Evolutionary conservation across 2,329 filamentous ascomycete genomes (phyloP).

Genomic region (Geoglossum cookeanum): DNA sequence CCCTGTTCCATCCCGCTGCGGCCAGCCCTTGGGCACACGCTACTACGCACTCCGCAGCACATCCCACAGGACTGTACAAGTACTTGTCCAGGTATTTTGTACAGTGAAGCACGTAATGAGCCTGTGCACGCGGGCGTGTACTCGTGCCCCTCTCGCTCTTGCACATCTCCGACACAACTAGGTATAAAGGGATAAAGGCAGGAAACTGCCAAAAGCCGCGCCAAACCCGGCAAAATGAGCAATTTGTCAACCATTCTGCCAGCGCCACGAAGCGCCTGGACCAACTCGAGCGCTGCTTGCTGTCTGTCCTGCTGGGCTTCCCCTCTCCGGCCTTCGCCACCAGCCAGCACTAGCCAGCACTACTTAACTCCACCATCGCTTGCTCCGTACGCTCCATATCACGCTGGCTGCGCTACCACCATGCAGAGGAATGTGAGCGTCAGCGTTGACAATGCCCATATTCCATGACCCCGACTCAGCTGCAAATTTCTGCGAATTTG

Average conservation of each 20-base stretch:
- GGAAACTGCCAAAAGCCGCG: not conserved
- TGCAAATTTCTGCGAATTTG: not conserved
- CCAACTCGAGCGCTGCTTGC: not conserved
- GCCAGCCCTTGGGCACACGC: too few species aligned
- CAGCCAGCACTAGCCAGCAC: not conserved
- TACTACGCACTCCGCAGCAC: not conserved
- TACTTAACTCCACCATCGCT: not conserved
- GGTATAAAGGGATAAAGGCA: not conserved
- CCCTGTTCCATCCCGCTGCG: too few species aligned
- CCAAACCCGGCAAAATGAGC: not conserved
- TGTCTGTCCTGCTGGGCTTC: not conserved
- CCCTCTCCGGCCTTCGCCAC: not conserved
- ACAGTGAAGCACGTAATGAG: too few species aligned
- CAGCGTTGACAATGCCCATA: constrained; percentile 12
- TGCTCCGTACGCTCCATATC: not conserved
- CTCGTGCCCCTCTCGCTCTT: not conserved
- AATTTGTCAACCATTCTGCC: not conserved
- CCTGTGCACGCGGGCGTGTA: not conserved
- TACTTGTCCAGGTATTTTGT: too few species aligned
- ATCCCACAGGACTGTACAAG: too few species aligned
- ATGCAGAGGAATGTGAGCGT: not conserved
- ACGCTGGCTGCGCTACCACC: not conserved
- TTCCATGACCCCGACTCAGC: constrained; percentile 14
- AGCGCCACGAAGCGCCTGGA: constrained; percentile 1
- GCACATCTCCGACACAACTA: not conserved